These are phyloP conservation scores for Fusarium sacchari DNA, from an alignment of 2,329 filamentous ascomycete genomes.

Conservation along the genomic window DNA sequence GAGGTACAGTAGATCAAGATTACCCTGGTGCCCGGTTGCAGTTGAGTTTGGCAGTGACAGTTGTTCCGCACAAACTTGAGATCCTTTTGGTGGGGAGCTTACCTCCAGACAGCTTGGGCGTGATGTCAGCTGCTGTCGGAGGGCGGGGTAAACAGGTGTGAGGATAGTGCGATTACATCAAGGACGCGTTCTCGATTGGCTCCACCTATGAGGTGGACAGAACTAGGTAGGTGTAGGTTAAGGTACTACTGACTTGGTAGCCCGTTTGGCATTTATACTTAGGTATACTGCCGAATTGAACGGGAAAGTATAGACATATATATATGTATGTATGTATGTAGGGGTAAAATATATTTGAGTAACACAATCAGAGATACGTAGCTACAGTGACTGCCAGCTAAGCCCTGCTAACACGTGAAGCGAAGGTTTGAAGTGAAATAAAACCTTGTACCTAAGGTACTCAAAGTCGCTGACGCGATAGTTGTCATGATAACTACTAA, in stretches of 20 bases:
- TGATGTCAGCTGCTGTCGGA: slow-evolving; percentile 22
- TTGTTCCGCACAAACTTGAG: neutral
- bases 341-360: neutral
- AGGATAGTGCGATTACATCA: slow-evolving; percentile 38
- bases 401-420: neutral
- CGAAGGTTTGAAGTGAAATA: neutral
- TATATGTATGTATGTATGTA: neutral
- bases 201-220: too few species aligned
- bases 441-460: neutral
- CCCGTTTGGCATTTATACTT: neutral
- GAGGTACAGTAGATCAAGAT: neutral
- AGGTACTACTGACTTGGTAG: too few species aligned
- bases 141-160: slow-evolving; percentile 42
- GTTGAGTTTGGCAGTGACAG: slow-evolving; percentile 20
- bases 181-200: neutral
- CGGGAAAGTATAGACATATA: too few species aligned
- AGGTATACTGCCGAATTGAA: neutral
- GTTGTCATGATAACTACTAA: slow-evolving; percentile 35
- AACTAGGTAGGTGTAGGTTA: too few species aligned
- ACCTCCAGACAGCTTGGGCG: slow-evolving; percentile 13
- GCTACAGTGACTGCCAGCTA: neutral
- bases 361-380: neutral
- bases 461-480: neutral
- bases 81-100: slow-evolving; percentile 32
- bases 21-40: neutral